A percentile compares a stretch with the other conserved stretches of the same genome.
phyloP scores from a whole-genome alignment of 2,329 filamentous ascomycete species.

The Dactylellina leptospora region DNA sequence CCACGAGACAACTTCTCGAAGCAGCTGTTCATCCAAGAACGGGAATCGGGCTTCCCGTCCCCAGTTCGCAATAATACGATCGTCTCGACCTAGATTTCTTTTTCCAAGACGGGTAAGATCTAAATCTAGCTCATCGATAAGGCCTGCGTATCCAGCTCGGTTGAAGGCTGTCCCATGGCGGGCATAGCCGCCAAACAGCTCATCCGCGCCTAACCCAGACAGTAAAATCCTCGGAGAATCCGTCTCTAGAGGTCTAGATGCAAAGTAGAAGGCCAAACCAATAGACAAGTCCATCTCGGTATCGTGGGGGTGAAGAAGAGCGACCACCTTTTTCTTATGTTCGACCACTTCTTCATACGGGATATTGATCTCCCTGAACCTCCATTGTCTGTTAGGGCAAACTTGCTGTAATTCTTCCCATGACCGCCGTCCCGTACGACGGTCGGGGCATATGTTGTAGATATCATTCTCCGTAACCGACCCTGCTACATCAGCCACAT shows the following conservation, averaged over 20 bases:
- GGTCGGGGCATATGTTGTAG: conserved; percentile 89
- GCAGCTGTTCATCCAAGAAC: conserved; percentile 84
- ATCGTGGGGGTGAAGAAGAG: conserved; percentile 88
- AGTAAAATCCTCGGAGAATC: conserved; percentile 74
- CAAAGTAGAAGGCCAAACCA: conserved; percentile 91
- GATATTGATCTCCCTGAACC: conserved; percentile 84
- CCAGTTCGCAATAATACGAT: conserved; percentile 89
- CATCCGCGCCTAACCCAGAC: conserved; percentile 92
- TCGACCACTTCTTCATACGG: conserved; percentile 77
- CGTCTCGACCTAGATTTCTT: conserved; percentile 93
- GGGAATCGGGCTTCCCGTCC: conserved; percentile 88
- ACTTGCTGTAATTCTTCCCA: conserved; percentile 75
- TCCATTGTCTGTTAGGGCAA: conserved; percentile 78
- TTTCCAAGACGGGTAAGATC: conserved; percentile 87
- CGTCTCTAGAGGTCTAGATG: conserved; percentile 73
- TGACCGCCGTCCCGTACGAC: conserved; percentile 82
- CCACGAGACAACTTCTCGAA: conserved; percentile 78
- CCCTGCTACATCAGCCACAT: conserved; percentile 51
- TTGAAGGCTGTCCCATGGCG: conserved; percentile 80
- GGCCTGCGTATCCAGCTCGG: conserved; percentile 72
- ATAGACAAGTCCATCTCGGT: conserved; percentile 99
- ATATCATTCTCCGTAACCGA: conserved; percentile 28
- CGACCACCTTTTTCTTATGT: conserved; percentile 75
- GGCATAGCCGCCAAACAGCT: conserved; percentile 92
- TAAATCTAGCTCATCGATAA: conserved; percentile 82